These are phyloP conservation scores for Ziziphus jujuba DNA, from an alignment of 306 rosid species.

Conservation along the genomic window DNA sequence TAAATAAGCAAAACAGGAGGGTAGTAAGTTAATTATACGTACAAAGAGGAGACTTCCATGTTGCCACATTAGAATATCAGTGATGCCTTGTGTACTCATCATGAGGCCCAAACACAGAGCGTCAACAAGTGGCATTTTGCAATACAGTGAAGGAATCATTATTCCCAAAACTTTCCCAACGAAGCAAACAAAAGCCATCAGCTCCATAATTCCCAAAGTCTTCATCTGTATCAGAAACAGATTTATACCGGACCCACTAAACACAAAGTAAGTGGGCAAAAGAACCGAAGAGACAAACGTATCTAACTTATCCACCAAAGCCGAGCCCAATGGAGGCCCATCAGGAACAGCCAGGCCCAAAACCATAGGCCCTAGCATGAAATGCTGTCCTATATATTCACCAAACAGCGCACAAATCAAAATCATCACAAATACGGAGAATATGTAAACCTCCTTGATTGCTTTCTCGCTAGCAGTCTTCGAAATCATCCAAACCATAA, in stretches of 20 bases:
- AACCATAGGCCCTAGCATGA: slow-evolving; percentile 44
- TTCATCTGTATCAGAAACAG: not conserved
- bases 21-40: slow-evolving; percentile 25
- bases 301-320: slow-evolving; percentile 53
- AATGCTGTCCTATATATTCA: slow-evolving; percentile 48
- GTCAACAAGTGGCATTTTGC: slow-evolving; percentile 40
- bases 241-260: slow-evolving; percentile 33
- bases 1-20: not conserved
- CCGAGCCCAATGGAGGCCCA: slow-evolving; percentile 61
- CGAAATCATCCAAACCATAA: slow-evolving; percentile 43
- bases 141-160: slow-evolving; percentile 53
- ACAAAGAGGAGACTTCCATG: slow-evolving; percentile 13
- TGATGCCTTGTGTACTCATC: slow-evolving; percentile 55
- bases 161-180: slow-evolving; percentile 48
- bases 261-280: slow-evolving; percentile 49
- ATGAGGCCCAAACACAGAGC: slow-evolving; percentile 47
- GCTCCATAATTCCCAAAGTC: slow-evolving; percentile 11
- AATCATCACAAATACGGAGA: slow-evolving; percentile 39
- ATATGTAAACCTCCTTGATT: slow-evolving; percentile 28
- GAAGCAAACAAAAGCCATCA: slow-evolving; percentile 33
- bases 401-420: slow-evolving; percentile 29
- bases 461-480: slow-evolving; percentile 28
- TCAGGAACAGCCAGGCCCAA: slow-evolving; percentile 61
- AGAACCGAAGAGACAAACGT: slow-evolving; percentile 22
- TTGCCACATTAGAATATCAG: slow-evolving; percentile 41